These are phyloP conservation scores for Corylus heterophylla DNA, from an alignment of 306 rosid genomes.

Conservation along the genomic window DNA sequence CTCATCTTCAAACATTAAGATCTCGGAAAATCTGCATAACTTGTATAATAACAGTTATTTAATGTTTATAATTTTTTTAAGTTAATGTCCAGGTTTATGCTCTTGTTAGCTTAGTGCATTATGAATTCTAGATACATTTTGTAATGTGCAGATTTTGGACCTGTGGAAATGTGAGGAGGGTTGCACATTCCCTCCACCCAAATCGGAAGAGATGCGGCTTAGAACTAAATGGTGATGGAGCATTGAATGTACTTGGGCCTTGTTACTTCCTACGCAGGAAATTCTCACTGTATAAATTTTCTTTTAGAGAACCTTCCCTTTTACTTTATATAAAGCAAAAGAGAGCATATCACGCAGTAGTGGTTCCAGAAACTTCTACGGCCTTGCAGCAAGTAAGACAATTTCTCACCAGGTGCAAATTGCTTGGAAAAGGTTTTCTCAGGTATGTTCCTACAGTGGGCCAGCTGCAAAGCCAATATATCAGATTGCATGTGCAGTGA, in stretches of 20 bases:
- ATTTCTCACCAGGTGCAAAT: conserved; percentile 47
- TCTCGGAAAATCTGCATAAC: background rate
- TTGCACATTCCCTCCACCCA: conserved; percentile 35
- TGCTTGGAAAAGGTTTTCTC: conserved; percentile 61
- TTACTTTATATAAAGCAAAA: conserved; percentile 34
- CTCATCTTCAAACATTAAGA: background rate
- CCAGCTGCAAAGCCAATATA: conserved; percentile 49
- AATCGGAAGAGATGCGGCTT: conserved; percentile 28
- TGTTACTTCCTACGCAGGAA: conserved; percentile 32
- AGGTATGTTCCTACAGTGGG: conserved; percentile 41
- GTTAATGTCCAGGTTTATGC: background rate
- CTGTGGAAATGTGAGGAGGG: conserved; percentile 46
- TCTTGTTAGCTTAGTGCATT: conserved; percentile 18
- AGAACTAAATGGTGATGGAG: conserved; percentile 22
- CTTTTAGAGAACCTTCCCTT: conserved; percentile 35
- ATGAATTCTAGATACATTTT: conserved; percentile 24
- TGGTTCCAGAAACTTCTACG: conserved; percentile 37
- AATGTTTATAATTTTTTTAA: background rate
- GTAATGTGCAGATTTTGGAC: conserved; percentile 50
- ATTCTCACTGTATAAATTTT: conserved; percentile 30
- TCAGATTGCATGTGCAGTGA: conserved; percentile 64
- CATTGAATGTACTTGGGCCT: conserved; percentile 27
- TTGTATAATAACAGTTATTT: background rate
- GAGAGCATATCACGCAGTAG: conserved; percentile 25
- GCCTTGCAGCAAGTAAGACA: conserved; percentile 28